Conservation (phyloP, 202 grass and related monocot genomes). For the Brachypodium distachyon region DNA sequence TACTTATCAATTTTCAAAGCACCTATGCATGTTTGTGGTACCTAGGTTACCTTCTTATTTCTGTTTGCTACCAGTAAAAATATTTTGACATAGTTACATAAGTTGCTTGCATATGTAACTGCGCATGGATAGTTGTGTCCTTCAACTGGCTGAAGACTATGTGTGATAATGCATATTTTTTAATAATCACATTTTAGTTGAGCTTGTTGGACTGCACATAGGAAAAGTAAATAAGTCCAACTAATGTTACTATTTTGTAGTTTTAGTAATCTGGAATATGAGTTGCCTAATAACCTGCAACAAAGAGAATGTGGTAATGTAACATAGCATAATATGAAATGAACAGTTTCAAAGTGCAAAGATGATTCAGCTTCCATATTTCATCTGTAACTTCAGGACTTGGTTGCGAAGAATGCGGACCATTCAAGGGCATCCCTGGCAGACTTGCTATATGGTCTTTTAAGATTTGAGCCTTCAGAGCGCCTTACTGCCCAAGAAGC, state of each 20-base stretch:
- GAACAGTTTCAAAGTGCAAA: not conserved
- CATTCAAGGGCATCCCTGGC: slow-evolving; percentile 42
- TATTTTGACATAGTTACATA: not conserved
- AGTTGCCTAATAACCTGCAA: too few species aligned
- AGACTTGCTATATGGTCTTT: slow-evolving; percentile 52
- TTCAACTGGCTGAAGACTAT: not conserved
- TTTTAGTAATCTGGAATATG: not conserved
- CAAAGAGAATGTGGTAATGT: too few species aligned
- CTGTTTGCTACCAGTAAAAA: not conserved
- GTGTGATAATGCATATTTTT: not conserved
- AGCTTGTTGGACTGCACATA: not conserved
- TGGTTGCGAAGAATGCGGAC: slow-evolving; percentile 47
- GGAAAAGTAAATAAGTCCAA: not conserved
- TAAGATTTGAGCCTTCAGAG: slow-evolving; percentile 74
- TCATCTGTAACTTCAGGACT: slow-evolving; percentile 42
- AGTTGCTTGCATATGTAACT: not conserved
- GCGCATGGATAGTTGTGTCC: not conserved
- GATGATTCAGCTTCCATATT: not conserved
- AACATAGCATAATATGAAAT: not conserved
- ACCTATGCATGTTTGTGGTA: not conserved
- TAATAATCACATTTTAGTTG: not conserved
- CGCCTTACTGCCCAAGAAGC: slow-evolving; percentile 68
- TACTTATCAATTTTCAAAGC: not conserved
- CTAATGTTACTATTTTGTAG: not conserved
- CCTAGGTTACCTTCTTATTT: not conserved